Base-by-base conservation (phyloP, 805 yeast species). In the Saturnispora diversa region DNA sequence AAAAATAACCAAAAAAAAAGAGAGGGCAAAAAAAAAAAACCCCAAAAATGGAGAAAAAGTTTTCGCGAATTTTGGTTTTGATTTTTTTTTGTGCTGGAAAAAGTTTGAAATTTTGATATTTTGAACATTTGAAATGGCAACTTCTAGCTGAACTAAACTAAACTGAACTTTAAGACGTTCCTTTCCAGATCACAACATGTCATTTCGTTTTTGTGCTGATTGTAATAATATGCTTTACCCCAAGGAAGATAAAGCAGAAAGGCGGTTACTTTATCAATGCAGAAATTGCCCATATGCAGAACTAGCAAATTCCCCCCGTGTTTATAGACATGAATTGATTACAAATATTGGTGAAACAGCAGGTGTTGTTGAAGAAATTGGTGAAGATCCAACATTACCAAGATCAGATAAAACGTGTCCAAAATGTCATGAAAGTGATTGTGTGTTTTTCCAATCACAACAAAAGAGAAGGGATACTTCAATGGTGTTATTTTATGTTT, bases 181-280 rank as follows among this genome's bases (percentile, higher is more conserved):
- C n/a, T n/a, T n/a, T n/a, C n/a, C n/a, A n/a, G n/a, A n/a, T n/a
- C n/a, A n/a, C 17, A 40, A 26, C 25, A 56, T 58, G 54, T 86
- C 96, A 40, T 90, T 92, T 66, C 75, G 95, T 60, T 90, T 90
- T 69, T 90, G 98, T 64, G 80, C 92, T 54, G 94, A 90, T 59
- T 90, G 94, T 75, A 92, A 92, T 73, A 92, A 92, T 60, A 92
- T 92, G 98, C 74, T 92, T 65, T 92, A 92, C 61, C 98, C 98
- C 16, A 77, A 85, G 51, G 98, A 92, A 67, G 97, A 92, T 59
- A 84, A 82, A 56, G 85, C 80, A 44, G 69, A 75, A 49, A 77
- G 75, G 57, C 62, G 86, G 49, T 66, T 92, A 46, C 68, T 90
- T 44, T 92, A 84, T 60, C 88, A 94, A 44, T 92, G 98, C 65